Evolutionary conservation across 2,329 filamentous ascomycete genomes (phyloP).

Genomic region (Aspergillus aculeatus): DNA sequence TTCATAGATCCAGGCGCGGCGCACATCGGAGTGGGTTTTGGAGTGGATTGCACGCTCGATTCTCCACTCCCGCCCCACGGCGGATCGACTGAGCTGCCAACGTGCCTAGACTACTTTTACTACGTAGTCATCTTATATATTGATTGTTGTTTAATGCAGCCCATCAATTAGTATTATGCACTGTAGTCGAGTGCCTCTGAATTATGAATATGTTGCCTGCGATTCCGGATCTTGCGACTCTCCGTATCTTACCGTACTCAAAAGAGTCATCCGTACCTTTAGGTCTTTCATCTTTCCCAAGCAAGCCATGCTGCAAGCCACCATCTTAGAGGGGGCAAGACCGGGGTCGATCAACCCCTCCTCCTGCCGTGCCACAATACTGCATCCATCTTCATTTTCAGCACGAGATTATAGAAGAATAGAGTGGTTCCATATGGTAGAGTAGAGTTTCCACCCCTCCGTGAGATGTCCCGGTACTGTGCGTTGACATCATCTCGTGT

Average conservation of each 20-base stretch:
- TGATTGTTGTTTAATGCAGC: too few relatives aligned
- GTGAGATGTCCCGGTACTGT: neutral
- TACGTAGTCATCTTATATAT: too few relatives aligned
- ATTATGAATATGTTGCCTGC: neutral
- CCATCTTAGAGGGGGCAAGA: neutral
- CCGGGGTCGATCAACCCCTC: conserved; percentile 17
- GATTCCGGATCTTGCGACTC: neutral
- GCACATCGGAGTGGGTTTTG: neutral
- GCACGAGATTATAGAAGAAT: neutral
- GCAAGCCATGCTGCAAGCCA: neutral
- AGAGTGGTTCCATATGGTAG: neutral
- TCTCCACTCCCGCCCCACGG: neutral
- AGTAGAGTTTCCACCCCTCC: neutral
- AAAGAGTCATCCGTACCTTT: neutral
- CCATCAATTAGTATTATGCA: too few relatives aligned
- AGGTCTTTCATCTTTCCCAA: neutral
- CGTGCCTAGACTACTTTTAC: neutral
- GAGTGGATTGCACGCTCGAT: neutral
- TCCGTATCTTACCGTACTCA: too few relatives aligned
- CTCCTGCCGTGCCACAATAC: neutral
- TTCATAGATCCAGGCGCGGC: too few relatives aligned
- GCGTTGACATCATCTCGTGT: neutral
- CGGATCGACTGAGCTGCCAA: neutral
- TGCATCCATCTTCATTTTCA: neutral
- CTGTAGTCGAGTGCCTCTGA: neutral